Evolutionary conservation across 371 early-diverging fungal genomes (phyloP), one percentile per base, ranked within the genome.

Genomic region (Mucor indicus): DNA sequence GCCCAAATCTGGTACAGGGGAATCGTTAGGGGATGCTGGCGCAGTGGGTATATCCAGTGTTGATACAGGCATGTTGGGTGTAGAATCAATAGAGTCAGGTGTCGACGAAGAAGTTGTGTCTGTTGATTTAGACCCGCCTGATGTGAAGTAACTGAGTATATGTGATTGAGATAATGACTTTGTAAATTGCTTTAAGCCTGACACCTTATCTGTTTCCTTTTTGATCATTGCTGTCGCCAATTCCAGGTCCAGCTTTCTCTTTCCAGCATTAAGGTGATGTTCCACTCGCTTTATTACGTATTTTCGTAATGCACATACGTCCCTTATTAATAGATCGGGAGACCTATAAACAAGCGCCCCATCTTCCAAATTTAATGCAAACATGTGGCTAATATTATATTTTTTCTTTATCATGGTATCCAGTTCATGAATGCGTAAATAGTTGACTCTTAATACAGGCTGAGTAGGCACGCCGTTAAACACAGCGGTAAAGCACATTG

Each of bases 141-240:
- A 33, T 4, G 64, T 53, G 32, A 80, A 82, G 43, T 77, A 82
- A 21, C 65, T 69, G 19, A 81, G 53, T 21, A 81, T 66, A 25
- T 74, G 75, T 4, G 78, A 58, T 10, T 73, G 67, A 6, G 83
- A 77, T 38, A 79, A 55, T 7, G 83, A 67, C 43, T 75, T 75
- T 35, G 77, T 75, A 38, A 79, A 58, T 16, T 62, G 33, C 41
- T 76, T 81, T 32, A 79, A 59, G 2, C 68, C 64, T 6, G 62
- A 35, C 7, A 47, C 36, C 51, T n/a, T n/a, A n/a, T n/a, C n/a
- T n/a, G n/a, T n/a, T 57, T 41, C 2, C 35, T 15, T 1, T 50
- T 21, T 7, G 23, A 6, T 38, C 13, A 9, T 25, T 25, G 13
- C 23, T 27, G 37, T 11, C 15, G 48, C 53, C 58, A 44, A 15